Evolutionary conservation across 192 early-diverging fungal genomes (phyloP), one percentile per base, ranked within the genome.

Genomic region (Coemansia sp.): DNA sequence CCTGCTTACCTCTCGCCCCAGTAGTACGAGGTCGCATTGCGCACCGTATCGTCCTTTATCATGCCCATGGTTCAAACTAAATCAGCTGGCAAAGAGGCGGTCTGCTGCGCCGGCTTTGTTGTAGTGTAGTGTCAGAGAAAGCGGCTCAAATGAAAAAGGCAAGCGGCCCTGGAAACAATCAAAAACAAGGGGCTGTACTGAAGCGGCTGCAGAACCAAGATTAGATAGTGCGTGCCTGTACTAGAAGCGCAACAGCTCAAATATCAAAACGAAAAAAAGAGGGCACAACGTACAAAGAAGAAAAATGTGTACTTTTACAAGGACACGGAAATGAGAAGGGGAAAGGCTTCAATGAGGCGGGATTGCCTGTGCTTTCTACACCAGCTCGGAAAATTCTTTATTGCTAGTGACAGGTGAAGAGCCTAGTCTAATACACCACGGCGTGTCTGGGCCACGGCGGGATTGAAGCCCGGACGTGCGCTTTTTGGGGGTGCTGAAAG

Each of bases 1-100:
- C 8, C 40, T 42, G 40, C 67, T 63, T 81, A 81, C 78, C 78
- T 67, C 55, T 75, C 57, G 47, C 78, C 78, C 78, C 78, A 81
- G 42, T 64, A 81, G 68, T 81, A 75, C 37, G 67, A 37, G 1
- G 58, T 63, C 31, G 61, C 64, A 47, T 71, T 71, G 17, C 62
- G 63, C 26, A 61, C 78, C 6, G 61, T 61, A 28, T 81, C 78
- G 14, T 47, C 31, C 10, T 71, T 68, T 50, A 81, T 75, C 72
- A 81, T 75, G 18, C 78, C 78, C 78, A 81, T 81, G 56, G 51
- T 23, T 18, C 46, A 20, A 48, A 18, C n/a, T 5, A 48, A 48
- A 48, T 6, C 18, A 48, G 17, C 15, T 31, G 28, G 28, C 28
- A n/a, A 48, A 48, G 6, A 15, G 18, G 15, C 46, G 46, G 40